Base-by-base conservation (phyloP, 2,329 filamentous ascomycete species). In the Fulvia fulva region DNA sequence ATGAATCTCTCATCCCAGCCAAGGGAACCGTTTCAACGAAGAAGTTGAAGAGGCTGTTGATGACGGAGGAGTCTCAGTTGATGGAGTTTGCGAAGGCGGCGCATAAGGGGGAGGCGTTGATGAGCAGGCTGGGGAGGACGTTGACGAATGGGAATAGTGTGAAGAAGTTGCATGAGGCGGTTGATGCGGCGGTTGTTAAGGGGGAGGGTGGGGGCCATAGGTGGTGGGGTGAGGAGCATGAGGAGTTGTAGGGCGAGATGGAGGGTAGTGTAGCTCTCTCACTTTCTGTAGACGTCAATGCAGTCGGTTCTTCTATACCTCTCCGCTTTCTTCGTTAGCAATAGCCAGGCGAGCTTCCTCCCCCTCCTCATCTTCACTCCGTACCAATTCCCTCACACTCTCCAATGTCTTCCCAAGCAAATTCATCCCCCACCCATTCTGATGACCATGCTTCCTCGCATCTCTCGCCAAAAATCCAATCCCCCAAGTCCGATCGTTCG, bases 401-500 rank as follows among this genome's bases (percentile, higher is more conserved):
- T 30, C n/a, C 32, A 52, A 43, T 23, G 28, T 30, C 50, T 21
- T 6, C 14, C 50, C 50, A 43, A 52, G 32, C 5, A 45, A 25
- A 25, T 54, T 54, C n/a, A n/a, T 6, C 0, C 86, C 86, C 87
- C 86, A 89, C 2, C 70, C 11, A 16, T 22, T 5, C n/a, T 37
- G 11, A 23, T 26, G 23, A 3, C 21, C n/a, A 30, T 32, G 22
- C 1, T 25, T 60, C 55, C 73, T 76, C 1, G 85, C 85, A 65
- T 79, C 73, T 22, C 72, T 74, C 6, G 78, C 80, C 2, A 66
- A 73, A 65, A 83, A 87, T 4, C 87, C 87, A 44, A 89, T 75
- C 1, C 86, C 87, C 87, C 86, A 89, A 53, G 88, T 80, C 5
- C 76, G 68, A 73, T 89, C 86, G 59, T 71, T 76, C 9, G 84